A percentile compares a stretch with the other conserved stretches of the same genome.
These are phyloP conservation scores for Cryptococcus sp. DNA, from an alignment of 1,284 basidiomycete species.

Conservation along the genomic window DNA sequence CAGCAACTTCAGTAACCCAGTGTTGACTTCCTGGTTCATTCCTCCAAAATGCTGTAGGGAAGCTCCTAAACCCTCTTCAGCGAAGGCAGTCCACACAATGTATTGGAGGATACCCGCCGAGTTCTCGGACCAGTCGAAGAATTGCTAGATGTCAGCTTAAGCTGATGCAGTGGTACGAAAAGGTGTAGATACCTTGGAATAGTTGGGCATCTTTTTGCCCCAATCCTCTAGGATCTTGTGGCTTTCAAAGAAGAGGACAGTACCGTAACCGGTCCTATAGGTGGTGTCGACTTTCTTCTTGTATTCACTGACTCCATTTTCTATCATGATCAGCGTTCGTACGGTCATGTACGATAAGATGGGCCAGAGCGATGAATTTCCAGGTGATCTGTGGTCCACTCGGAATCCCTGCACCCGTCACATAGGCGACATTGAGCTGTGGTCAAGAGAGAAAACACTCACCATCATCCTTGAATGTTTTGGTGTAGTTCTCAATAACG, in stretches of 20 bases:
- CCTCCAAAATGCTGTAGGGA: slow-evolving; percentile 46
- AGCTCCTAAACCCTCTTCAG: slow-evolving; percentile 50
- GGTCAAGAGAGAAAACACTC: not conserved
- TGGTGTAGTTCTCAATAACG: slow-evolving; percentile 22
- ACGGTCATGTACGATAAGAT: too few relatives aligned
- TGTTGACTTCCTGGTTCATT: slow-evolving; percentile 24
- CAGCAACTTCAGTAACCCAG: slow-evolving; percentile 37
- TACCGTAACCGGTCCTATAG: slow-evolving; percentile 49
- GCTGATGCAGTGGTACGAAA: not conserved
- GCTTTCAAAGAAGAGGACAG: slow-evolving; percentile 52
- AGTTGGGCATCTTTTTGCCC: slow-evolving; percentile 44
- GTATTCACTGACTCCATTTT: too few relatives aligned
- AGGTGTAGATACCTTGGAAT: slow-evolving; percentile 15
- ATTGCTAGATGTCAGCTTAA: slow-evolving; percentile 8
- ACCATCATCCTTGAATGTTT: not conserved
- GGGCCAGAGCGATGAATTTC: too few relatives aligned
- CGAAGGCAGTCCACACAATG: slow-evolving; percentile 50
- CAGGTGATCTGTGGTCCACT: too few relatives aligned
- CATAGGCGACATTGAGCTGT: too few relatives aligned
- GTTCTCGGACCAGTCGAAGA: slow-evolving; percentile 33
- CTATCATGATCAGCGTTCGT: too few relatives aligned
- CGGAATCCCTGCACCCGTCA: too few relatives aligned
- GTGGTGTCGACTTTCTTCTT: not conserved
- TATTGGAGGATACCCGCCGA: slow-evolving; percentile 46
- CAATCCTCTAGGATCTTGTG: slow-evolving; percentile 49